Percentiles rank a stretch among this genome's conserved stretches.
Evolutionary conservation across 148 eudicot species (phyloP).

Genomic region (Rhododendron ovatum): DNA sequence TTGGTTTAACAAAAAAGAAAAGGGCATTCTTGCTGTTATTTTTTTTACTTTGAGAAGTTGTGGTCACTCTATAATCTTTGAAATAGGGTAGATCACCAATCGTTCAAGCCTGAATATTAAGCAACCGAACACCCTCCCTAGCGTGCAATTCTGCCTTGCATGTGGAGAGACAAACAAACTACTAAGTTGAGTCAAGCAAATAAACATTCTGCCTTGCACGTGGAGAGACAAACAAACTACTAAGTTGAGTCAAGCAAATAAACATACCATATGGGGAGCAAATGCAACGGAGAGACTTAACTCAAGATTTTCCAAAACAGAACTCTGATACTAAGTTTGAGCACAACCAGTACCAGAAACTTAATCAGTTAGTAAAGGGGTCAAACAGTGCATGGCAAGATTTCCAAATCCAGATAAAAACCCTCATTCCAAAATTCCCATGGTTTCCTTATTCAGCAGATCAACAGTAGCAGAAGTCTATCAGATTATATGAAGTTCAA

Average conservation of each 20-base stretch:
- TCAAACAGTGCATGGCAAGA: not conserved
- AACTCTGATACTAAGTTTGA: not conserved
- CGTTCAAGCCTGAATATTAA: not conserved
- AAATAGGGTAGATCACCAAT: not conserved
- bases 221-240: not conserved
- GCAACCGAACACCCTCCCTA: not conserved
- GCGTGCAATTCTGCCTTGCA: not conserved
- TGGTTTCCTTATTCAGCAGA: too few relatives aligned
- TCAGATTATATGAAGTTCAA: too few relatives aligned
- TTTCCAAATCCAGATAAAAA: not conserved
- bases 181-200: not conserved
- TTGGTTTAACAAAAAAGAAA: not conserved
- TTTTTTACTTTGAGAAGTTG: not conserved
- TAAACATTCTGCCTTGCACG: not conserved
- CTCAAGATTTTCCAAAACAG: not conserved
- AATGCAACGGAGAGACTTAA: not conserved
- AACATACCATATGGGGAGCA: not conserved
- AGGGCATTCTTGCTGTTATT: not conserved
- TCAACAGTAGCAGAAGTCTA: too few relatives aligned
- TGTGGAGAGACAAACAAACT: not conserved
- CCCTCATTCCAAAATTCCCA: not conserved
- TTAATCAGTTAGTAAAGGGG: not conserved
- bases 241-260: not conserved
- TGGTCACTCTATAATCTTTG: not conserved
- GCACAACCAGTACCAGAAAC: not conserved